A percentile compares a stretch with the other conserved stretches of the same genome.
phyloP scores from a whole-genome alignment of 371 early-diverging fungal species.

The Coemansia sp. region DNA sequence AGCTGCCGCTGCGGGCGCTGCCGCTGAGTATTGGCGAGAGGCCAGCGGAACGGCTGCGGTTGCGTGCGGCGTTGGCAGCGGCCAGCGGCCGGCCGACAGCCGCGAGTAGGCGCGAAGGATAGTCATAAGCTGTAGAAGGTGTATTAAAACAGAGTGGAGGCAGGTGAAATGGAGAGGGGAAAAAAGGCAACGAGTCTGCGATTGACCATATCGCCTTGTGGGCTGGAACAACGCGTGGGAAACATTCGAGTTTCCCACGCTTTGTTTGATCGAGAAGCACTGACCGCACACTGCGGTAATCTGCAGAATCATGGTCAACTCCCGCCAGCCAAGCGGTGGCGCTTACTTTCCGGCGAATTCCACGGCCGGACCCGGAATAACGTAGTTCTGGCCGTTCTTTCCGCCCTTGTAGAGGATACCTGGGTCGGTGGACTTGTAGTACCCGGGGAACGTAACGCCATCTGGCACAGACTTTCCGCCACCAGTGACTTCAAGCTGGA shows the following conservation, averaged over 20 bases:
- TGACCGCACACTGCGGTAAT: no score
- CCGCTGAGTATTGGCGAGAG: neutral
- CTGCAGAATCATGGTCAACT: no score
- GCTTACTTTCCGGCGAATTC: no score
- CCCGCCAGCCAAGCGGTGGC: no score
- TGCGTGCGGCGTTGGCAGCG: neutral
- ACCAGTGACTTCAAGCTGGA: neutral
- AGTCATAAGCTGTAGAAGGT: no score
- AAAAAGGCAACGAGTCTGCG: no score
- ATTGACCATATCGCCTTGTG: no score
- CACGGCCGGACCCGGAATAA: slow-evolving; percentile 5
- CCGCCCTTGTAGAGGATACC: slow-evolving; percentile 15
- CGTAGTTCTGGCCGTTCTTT: slow-evolving; percentile 1
- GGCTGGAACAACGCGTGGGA: no score
- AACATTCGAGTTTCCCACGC: no score
- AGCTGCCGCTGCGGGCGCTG: neutral
- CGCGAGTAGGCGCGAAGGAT: neutral
- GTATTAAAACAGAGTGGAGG: no score
- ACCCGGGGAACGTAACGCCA: slow-evolving; percentile 16
- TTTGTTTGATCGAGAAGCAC: no score
- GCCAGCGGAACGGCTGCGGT: neutral
- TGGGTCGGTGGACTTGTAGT: slow-evolving; percentile 16
- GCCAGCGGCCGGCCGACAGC: neutral
- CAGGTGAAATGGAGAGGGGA: no score
- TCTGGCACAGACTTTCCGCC: neutral